Evolutionary conservation across 306 rosid species (phyloP).

Genomic region (Crataegus laevigata): DNA sequence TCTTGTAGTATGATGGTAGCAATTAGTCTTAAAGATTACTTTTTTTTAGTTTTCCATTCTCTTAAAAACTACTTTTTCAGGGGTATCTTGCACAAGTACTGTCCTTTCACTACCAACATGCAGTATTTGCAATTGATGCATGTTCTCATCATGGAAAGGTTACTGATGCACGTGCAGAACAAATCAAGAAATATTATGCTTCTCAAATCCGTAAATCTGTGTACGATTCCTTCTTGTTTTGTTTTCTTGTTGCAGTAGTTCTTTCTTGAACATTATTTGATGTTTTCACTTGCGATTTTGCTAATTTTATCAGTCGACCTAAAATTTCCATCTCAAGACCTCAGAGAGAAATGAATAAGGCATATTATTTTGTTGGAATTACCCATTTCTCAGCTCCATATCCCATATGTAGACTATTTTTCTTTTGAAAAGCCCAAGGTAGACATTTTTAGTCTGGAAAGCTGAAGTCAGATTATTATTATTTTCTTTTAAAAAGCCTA

Average conservation of each 20-base stretch:
- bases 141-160: constrained; percentile 85
- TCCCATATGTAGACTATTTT: neutral
- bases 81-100: constrained; percentile 95
- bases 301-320: neutral
- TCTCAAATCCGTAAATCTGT: constrained; percentile 67
- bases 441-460: too few species aligned
- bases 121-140: constrained; percentile 85
- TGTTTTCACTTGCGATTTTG: neutral
- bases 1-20: neutral
- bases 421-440: too few species aligned
- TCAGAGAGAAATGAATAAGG: neutral
- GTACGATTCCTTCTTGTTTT: constrained; percentile 24
- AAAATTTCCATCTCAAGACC: neutral
- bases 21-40: neutral
- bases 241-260: neutral
- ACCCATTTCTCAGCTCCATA: neutral
- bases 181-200: constrained; percentile 62
- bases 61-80: constrained; percentile 30
- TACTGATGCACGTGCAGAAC: constrained; percentile 64
- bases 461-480: too few species aligned
- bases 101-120: constrained; percentile 67
- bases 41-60: neutral
- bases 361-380: neutral
- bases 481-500: too few species aligned
- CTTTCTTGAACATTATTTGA: neutral